Evolutionary conservation across 2,329 filamentous ascomycete genomes (phyloP).

Genomic region (Aspergillus vadensis): DNA sequence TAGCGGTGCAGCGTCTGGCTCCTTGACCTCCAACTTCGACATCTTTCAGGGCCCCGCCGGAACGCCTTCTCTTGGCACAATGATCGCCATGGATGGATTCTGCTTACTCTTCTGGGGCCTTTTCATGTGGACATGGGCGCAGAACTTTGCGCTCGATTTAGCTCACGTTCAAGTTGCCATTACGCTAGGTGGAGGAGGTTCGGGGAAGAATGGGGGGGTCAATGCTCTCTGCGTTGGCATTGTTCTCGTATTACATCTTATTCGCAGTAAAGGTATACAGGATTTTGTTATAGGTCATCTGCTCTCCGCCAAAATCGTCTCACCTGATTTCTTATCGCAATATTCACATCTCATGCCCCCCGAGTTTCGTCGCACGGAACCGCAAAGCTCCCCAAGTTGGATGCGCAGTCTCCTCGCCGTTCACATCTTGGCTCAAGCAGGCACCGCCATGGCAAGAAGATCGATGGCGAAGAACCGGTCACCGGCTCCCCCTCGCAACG

Average conservation of each 20-base stretch:
- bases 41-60: conserved; percentile 86
- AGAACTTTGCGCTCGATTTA: conserved; percentile 84
- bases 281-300: conserved; percentile 53
- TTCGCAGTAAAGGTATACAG: conserved; percentile 50
- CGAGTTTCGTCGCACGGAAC: conserved; percentile 46
- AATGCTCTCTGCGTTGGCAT: conserved; percentile 50
- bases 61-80: conserved; percentile 81
- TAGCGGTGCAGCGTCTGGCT: conserved; percentile 72
- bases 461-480: conserved; percentile 50
- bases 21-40: conserved; percentile 78
- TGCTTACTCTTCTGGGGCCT: conserved; percentile 79
- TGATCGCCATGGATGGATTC: conserved; percentile 79
- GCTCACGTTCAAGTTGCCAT: conserved; percentile 93
- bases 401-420: conserved; percentile 51
- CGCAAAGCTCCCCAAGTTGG: conserved; percentile 48
- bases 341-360: conserved; percentile 47
- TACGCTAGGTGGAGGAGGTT: conserved; percentile 77
- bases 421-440: conserved; percentile 52
- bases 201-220: conserved; percentile 50
- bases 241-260: conserved; percentile 49
- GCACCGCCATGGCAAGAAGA: conserved; percentile 50
- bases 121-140: conserved; percentile 81
- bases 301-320: conserved; percentile 47
- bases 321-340: conserved; percentile 45
- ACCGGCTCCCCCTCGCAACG: conserved; percentile 42